Evolutionary conservation across 805 yeast species (phyloP).

Genomic region (Metschnikowia amazonensis): DNA sequence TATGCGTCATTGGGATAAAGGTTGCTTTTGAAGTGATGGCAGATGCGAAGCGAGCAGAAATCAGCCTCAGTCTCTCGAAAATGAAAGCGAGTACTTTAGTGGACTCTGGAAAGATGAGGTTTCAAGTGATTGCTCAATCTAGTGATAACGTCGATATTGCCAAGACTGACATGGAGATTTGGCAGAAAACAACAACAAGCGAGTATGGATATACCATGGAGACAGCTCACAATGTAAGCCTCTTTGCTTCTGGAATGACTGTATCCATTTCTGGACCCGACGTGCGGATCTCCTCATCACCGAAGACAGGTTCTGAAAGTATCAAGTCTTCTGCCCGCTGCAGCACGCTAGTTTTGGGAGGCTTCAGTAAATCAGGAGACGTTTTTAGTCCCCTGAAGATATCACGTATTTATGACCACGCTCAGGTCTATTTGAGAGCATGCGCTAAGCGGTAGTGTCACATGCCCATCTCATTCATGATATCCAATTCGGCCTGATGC

Average conservation of each 20-base stretch:
- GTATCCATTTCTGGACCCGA: slow-evolving; percentile 46
- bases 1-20: not conserved
- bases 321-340: slow-evolving; percentile 28
- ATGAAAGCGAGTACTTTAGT: not conserved
- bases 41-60: not conserved
- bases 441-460: slow-evolving; percentile 10
- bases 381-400: slow-evolving; percentile 25
- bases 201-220: slow-evolving; percentile 50
- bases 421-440: slow-evolving; percentile 43
- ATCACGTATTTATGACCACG: slow-evolving; percentile 44
- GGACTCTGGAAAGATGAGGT: slow-evolving; percentile 17
- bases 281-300: not conserved
- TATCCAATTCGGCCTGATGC: slow-evolving; percentile 14
- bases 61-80: not conserved
- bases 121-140: slow-evolving; percentile 45
- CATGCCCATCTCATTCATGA: slow-evolving; percentile 38
- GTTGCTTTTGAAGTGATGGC: not conserved
- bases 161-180: slow-evolving; percentile 36
- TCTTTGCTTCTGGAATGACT: slow-evolving; percentile 46
- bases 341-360: slow-evolving; percentile 50
- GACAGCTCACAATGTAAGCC: slow-evolving; percentile 26
- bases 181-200: slow-evolving; percentile 44
- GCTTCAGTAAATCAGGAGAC: slow-evolving; percentile 31
- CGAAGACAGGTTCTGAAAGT: not conserved
- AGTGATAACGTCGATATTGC: slow-evolving; percentile 23